Percentiles rank a stretch among this genome's conserved stretches.
phyloP scores from a whole-genome alignment of 768 basidiomycete species.

The Boletellus emodensis region DNA sequence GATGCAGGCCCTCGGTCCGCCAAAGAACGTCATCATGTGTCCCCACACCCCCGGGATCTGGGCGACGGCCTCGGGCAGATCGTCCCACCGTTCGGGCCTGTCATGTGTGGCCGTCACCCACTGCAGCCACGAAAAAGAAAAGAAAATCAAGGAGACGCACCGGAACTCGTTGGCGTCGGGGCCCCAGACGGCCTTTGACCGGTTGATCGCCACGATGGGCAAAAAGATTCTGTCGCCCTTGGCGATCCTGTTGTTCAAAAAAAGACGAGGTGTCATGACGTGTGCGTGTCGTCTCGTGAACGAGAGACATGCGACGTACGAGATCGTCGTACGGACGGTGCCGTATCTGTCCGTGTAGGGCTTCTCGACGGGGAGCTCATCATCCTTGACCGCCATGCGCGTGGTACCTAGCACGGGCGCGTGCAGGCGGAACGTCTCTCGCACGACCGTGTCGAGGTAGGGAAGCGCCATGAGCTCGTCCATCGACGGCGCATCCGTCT shows the following conservation, averaged over 20 bases:
- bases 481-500: conserved; percentile 60
- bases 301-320: not conserved
- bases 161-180: not conserved
- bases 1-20: no score
- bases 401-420: conserved; percentile 44
- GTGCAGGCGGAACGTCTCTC: conserved; percentile 52
- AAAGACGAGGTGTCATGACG: no score
- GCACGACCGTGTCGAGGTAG: conserved; percentile 63
- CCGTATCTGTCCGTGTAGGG: not conserved
- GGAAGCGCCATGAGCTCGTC: conserved; percentile 62
- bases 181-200: not conserved
- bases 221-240: not conserved
- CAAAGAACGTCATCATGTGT: no score
- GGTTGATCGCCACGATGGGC: not conserved
- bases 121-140: no score
- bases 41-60: no score
- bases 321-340: not conserved
- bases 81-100: no score
- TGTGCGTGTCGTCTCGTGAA: no score
- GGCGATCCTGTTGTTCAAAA: not conserved
- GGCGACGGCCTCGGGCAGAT: no score
- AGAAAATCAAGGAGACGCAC: not conserved
- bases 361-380: conserved; percentile 39
- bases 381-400: conserved; percentile 48
- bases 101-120: no score